phyloP scores from a whole-genome alignment of 805 yeast species.

The Candida nemodendra region DNA sequence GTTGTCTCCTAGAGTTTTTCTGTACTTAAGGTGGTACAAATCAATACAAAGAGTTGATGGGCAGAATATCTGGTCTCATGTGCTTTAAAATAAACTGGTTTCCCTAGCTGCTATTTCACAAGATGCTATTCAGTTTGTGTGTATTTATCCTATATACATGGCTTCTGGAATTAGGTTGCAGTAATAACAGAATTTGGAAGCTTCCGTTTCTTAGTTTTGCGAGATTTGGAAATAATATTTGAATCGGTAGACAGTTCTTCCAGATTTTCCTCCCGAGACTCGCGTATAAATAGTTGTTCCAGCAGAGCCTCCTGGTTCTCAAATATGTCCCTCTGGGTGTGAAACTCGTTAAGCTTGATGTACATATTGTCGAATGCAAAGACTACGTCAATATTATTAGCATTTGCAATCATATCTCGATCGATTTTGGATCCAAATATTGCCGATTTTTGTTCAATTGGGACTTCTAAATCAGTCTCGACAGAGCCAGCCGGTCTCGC shows the following conservation, averaged over 20 bases:
- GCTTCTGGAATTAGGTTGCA: too few species aligned
- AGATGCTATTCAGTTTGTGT: too few species aligned
- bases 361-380: constrained; percentile 71
- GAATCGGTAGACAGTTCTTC: background rate
- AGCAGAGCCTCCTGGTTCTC: constrained; percentile 29
- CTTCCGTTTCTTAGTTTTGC: background rate
- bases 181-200: too few species aligned
- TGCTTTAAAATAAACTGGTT: too few species aligned
- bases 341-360: constrained; percentile 44
- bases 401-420: constrained; percentile 24
- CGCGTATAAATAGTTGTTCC: constrained; percentile 26
- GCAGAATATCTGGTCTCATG: too few species aligned
- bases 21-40: too few species aligned
- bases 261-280: constrained; percentile 21
- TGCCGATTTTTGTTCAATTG: constrained; percentile 21
- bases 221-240: background rate
- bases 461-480: constrained; percentile 17
- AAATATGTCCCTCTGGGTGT: constrained; percentile 29
- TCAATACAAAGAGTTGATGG: too few species aligned
- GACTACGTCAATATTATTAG: constrained; percentile 29
- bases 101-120: too few species aligned
- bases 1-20: too few species aligned
- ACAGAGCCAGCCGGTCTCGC: background rate
- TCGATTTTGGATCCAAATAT: constrained; percentile 21
- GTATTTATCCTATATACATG: too few species aligned